Evolutionary conservation across 805 yeast species (phyloP), one percentile per base, ranked within the genome.

Genomic region (Starmerella sirachaensis): DNA sequence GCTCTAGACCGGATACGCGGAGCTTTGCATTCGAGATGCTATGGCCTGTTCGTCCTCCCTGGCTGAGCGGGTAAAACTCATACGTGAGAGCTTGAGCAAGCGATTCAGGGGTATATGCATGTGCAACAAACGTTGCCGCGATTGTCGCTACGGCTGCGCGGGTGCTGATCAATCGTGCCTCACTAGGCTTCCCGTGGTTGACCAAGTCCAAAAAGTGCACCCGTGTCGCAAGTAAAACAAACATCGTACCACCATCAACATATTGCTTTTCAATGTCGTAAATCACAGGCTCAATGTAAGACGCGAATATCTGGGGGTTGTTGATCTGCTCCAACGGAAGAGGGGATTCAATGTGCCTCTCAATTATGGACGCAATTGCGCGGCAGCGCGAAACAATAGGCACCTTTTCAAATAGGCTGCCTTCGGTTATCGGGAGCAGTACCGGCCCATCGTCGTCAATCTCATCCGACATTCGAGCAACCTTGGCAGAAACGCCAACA

Each of bases 21-120:
- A 13, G 18, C n/a, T 18, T 23, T 8, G 22, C 11, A 6, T 5
- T 6, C 27, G 33, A 20, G 14, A 13, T 6, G 24, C 14, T 3
- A n/a, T 20, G 4, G 13, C 17, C 25, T n/a, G n/a, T n/a, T n/a
- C n/a, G n/a, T n/a, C n/a, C n/a, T 14, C 38, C 38, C 33, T 35
- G 33, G 23, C 18, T 35, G 19, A 35, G 29, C 18, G 38, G 38
- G 13, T 35, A 35, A 27, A 35, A 35, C 17, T 28, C 33, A 18
- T 35, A 35, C 6, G 28, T 16, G 8, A 35, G 28, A 4, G 33
- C 33, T 6, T 33, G 33, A 10, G 33, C 33, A 6, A 35, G 29
- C 12, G 12, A 12, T 10, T 20, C 23, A 5, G 16, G 19, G 11
- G 14, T 20, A n/a, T 28, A 4, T n/a, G 24, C 38, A 12, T 28